Evolutionary conservation across 352 stramenopile genomes (phyloP), one percentile per base, ranked within the genome.

Genomic region (Pythium vanterpoolii): DNA sequence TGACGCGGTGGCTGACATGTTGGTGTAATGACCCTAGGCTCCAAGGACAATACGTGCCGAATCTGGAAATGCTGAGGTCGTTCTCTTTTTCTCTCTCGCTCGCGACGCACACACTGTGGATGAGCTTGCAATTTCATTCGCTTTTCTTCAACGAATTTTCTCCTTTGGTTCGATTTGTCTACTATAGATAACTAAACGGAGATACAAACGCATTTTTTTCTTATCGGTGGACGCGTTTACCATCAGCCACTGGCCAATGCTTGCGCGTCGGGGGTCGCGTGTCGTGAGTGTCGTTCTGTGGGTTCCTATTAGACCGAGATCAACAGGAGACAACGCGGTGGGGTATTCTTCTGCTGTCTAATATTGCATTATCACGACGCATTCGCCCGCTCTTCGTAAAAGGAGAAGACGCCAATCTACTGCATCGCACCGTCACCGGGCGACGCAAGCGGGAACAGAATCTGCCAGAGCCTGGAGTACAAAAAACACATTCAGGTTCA

Each of bases 1-100:
- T 16, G 8, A 18, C 8, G 18, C 19, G 34, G 5, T 42, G 71
- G 4, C 8, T 47, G 30, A 36, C 43, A 10, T 28, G 2, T 30
- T 5, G 28, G 16, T 27, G 27, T 26, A 4, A 6, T 42, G 6
- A 19, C 16, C 14, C 4, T 33, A 90, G 78, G 78, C 55, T 93
- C 81, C 27, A 93, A 93, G 70, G 80, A 91, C 64, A 93, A 93
- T 62, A 91, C 83, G 58, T 93, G 81, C 71, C 76, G 81, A 57
- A 93, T 90, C 68, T 89, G 81, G 78, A 89, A 89, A 69, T 90
- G 80, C 53, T 90, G 74, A 66, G 47, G 24, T 14, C 7, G 39
- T 33, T n/a, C n/a, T n/a, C n/a, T n/a, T n/a, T n/a, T n/a, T n/a
- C 18, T 27, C 46, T 36, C 18, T 6, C 6, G 31, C 31, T 11